phyloP scores from a whole-genome alignment of 768 basidiomycete species.

The Brasilioporus rufonigricans region DNA sequence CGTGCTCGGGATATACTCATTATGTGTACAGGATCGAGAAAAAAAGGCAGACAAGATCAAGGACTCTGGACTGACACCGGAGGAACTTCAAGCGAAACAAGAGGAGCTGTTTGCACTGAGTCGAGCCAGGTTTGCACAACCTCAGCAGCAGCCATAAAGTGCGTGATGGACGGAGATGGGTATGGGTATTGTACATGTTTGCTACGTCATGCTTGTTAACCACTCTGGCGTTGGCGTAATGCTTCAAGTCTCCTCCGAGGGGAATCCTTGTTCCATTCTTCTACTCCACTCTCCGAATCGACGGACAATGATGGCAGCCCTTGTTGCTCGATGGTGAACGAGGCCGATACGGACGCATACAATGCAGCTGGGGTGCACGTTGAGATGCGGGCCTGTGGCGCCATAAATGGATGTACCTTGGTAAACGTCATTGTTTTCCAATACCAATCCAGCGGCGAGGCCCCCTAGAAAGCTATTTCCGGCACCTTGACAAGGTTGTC shows the following conservation, averaged over 20 bases:
- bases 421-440: conserved; percentile 56
- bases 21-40: conserved; percentile 66
- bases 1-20: conserved; percentile 3
- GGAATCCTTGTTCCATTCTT: conserved; percentile 70
- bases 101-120: conserved; percentile 92
- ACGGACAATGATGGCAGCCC: conserved; percentile 61
- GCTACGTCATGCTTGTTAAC: conserved; percentile 34
- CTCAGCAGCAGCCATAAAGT: conserved; percentile 39
- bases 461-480: conserved; percentile 90
- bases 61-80: conserved; percentile 85
- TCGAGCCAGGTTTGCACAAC: conserved; percentile 72
- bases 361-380: conserved; percentile 49
- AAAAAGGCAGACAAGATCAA: conserved; percentile 91
- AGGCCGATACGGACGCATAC: conserved; percentile 80
- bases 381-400: conserved; percentile 13
- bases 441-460: conserved; percentile 66
- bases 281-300: conserved; percentile 23
- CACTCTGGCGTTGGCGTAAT: conserved; percentile 43
- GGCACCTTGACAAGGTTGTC: conserved; percentile 52
- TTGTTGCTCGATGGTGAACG: conserved; percentile 78
- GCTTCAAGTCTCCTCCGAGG: conserved; percentile 56
- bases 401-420: conserved; percentile 48
- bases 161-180: conserved; percentile 3
- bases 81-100: conserved; percentile 84
- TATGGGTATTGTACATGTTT: conserved; percentile 23